Evolutionary conservation across 2,329 filamentous ascomycete species (phyloP), one percentile per base, ranked within the genome.

Genomic region (Pseudogymnoascus sp.): DNA sequence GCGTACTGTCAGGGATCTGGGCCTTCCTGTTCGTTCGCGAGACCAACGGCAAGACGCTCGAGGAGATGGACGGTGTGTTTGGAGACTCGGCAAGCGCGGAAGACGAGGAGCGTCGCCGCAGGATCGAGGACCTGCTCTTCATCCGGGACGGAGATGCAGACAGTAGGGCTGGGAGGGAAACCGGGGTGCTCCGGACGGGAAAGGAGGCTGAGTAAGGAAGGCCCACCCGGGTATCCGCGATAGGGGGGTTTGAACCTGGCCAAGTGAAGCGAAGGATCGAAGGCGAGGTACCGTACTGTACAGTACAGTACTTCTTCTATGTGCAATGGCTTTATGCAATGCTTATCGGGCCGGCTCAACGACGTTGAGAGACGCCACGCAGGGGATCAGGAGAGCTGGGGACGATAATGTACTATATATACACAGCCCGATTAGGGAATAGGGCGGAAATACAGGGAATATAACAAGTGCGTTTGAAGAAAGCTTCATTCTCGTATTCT

Each of bases 11-110:
- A 0, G 74, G 77, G 2, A 64, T 79, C 5, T 86, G 81, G 78
- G 79, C 80, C 0, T 82, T 73, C 66, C 77, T 79, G 61, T 81
- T 81, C 63, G 78, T 84, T 0, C 83, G 82, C 0, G 84, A 87
- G 68, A 86, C 83, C 0, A 82, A 78, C 27, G 80, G 80, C 0
- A 74, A 76, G 27, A 80, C 78, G 1, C 75, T 85, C 2, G 81
- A 84, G 67, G 77, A 84, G 65, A 82, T 84, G 76, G 81, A 84
- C 41, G 65, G 65, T 62, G 70, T 72, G 51, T 71, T 72, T 62
- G 61, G 68, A 10, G 64, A 63, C 38, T 61, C 61, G n/a, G 61
- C 61, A 12, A 62, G 48, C 29, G 61, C 36, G 9, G 48, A 38
- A 12, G 61, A 62, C 13, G 61, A 60, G 55, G 61, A 62, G 35